Evolutionary conservation across 192 early-diverging fungal genomes (phyloP).

Genomic region (Dissophora ornata): DNA sequence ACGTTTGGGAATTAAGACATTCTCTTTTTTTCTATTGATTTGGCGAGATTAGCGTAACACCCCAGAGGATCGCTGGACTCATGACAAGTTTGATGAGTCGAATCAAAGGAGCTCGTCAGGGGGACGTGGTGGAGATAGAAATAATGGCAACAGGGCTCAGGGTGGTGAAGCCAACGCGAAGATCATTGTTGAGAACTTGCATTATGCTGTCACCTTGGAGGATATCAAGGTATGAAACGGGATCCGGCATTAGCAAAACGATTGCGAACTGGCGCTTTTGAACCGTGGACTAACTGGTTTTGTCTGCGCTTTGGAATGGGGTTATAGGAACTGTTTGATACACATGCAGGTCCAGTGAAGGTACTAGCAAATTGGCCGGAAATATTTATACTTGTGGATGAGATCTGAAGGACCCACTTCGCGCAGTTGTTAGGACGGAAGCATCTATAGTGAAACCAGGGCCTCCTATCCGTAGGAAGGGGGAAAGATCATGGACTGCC

Average conservation of each 20-base stretch:
- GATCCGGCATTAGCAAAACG: no score
- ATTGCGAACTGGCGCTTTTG: no score
- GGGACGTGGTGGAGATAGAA: constrained; percentile 4
- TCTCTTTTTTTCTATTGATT: background rate
- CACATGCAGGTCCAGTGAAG: constrained; percentile 62
- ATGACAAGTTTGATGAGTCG: constrained; percentile 57
- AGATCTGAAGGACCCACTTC: no score
- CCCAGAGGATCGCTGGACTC: constrained; percentile 54
- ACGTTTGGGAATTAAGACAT: no score
- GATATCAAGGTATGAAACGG: constrained; percentile 58
- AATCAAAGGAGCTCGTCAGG: constrained; percentile 14
- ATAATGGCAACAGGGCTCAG: constrained; percentile 4
- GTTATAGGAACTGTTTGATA: constrained; percentile 65
- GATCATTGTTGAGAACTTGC: constrained; percentile 64
- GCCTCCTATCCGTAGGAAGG: no score
- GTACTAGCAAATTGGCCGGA: no score
- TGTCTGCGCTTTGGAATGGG: no score
- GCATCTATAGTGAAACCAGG: no score
- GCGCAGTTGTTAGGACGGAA: no score
- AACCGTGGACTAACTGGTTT: no score
- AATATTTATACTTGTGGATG: no score
- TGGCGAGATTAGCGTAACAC: constrained; percentile 25
- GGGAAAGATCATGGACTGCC: no score
- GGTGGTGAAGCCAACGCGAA: constrained; percentile 27
- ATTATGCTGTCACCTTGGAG: constrained; percentile 68